These are phyloP conservation scores for Volvox africanus DNA, from an alignment of 139 green algal species.

Conservation along the genomic window DNA sequence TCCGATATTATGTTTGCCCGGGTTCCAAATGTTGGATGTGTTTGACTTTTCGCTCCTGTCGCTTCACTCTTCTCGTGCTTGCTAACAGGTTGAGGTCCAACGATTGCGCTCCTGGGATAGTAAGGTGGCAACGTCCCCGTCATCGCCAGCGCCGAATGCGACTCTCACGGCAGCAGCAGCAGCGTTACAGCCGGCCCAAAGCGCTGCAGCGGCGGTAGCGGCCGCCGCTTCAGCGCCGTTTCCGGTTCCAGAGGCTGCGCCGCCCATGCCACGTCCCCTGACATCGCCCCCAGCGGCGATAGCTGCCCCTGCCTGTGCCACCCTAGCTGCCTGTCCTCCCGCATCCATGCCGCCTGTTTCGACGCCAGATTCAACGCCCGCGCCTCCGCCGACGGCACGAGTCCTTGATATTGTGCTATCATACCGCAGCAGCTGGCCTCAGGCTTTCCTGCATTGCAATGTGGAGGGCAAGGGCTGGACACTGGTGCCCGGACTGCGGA, in stretches of 20 bases:
- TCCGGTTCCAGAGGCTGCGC: background rate
- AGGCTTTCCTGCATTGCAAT: conserved; percentile 42
- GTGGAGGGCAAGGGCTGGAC: conserved; percentile 51
- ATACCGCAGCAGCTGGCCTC: conserved; percentile 41
- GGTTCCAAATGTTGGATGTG: no score
- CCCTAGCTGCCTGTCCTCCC: background rate
- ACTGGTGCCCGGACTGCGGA: background rate
- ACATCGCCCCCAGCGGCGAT: background rate
- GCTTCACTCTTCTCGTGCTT: no score
- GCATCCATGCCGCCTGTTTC: background rate
- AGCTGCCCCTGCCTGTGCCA: background rate
- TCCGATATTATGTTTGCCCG: no score
- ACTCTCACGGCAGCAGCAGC: no score
- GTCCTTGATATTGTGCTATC: conserved; percentile 11
- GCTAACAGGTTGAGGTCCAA: conserved; percentile 4
- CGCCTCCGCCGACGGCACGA: conserved; percentile 16
- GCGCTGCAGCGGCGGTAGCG: background rate
- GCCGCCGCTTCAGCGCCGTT: background rate
- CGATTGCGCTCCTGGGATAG: background rate
- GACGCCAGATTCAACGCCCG: background rate
- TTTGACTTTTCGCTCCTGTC: no score
- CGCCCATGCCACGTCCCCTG: background rate
- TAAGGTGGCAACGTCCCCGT: no score
- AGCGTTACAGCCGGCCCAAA: no score
- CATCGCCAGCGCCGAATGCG: no score